Evolutionary conservation across 1,284 basidiomycete species (phyloP).

Genomic region (Blastosporella zonata): DNA sequence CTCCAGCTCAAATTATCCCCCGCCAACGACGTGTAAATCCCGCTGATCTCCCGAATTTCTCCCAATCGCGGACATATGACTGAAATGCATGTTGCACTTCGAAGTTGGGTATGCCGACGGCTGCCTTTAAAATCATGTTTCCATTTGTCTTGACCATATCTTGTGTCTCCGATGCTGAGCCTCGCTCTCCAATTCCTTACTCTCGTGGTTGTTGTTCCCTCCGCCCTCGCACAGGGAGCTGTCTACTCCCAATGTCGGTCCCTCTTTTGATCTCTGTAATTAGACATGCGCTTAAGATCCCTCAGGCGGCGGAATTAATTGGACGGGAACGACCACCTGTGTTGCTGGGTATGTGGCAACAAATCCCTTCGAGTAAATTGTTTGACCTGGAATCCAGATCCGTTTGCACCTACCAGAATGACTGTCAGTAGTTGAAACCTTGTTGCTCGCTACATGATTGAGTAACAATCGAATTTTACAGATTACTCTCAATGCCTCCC

Average conservation of each 20-base stretch:
- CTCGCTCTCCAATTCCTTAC: slow-evolving; percentile 2
- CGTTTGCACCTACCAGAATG: slow-evolving; percentile 35
- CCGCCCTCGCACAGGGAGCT: slow-evolving; percentile 15
- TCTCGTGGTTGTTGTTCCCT: slow-evolving; percentile 12
- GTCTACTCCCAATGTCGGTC: slow-evolving; percentile 20
- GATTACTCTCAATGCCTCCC: slow-evolving; percentile 47
- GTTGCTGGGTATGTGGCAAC: slow-evolving; percentile 30
- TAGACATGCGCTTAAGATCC: neutral
- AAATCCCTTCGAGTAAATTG: neutral
- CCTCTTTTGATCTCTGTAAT: neutral
- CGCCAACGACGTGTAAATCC: neutral
- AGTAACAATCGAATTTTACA: slow-evolving; percentile 17
- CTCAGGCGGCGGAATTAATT: slow-evolving; percentile 38
- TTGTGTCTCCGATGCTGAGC: slow-evolving; percentile 1
- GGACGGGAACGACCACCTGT: slow-evolving; percentile 39
- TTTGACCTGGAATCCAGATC: slow-evolving; percentile 22
- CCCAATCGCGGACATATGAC: neutral
- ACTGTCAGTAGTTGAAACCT: slow-evolving; percentile 28
- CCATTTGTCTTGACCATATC: neutral
- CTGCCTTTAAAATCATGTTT: neutral
- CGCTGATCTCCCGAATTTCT: neutral
- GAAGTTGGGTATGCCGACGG: neutral
- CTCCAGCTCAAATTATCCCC: neutral
- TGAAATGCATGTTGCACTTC: neutral
- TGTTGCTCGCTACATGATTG: neutral